Conservation (phyloP, 495 filamentous ascomycete species). For the Tuber magnatum region DNA sequence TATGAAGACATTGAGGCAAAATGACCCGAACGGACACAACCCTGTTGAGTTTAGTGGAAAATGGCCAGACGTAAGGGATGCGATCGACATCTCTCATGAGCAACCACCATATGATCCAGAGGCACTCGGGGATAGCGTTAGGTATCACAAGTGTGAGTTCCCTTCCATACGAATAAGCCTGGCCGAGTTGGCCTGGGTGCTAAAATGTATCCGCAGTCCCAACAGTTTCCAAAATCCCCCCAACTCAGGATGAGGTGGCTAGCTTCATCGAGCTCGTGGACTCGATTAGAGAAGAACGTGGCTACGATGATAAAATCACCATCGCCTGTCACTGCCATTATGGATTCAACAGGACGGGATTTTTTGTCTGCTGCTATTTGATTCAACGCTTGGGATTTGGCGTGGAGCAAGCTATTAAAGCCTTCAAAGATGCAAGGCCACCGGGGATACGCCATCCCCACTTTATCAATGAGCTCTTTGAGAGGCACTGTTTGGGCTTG, state of each 20-base stretch:
- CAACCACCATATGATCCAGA: slow-evolving; percentile 61
- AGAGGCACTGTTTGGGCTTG: slow-evolving; percentile 54
- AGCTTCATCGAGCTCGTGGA: slow-evolving; percentile 76
- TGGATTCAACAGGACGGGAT: slow-evolving; percentile 86
- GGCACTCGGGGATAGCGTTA: slow-evolving; percentile 55
- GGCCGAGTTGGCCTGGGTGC: slow-evolving; percentile 23
- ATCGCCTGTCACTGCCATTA: slow-evolving; percentile 94
- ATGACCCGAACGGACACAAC: slow-evolving; percentile 68
- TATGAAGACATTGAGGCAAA: slow-evolving; percentile 64
- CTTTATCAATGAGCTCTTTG: slow-evolving; percentile 78
- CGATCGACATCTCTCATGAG: slow-evolving; percentile 65
- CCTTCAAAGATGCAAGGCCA: slow-evolving; percentile 64
- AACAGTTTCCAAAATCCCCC: slow-evolving; percentile 86
- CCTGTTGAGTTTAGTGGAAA: slow-evolving; percentile 64
- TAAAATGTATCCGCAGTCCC: slow-evolving; percentile 50
- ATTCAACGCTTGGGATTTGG: slow-evolving; percentile 69
- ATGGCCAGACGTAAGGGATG: slow-evolving; percentile 56
- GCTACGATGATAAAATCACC: slow-evolving; percentile 44
- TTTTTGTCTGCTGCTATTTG: slow-evolving; percentile 83
- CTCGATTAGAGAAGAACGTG: slow-evolving; percentile 51
- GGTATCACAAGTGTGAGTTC: slow-evolving; percentile 54
- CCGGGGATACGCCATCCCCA: slow-evolving; percentile 85
- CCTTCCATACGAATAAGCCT: neutral
- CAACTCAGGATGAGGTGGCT: slow-evolving; percentile 64
- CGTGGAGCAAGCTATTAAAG: slow-evolving; percentile 70